A percentile compares a stretch with the other conserved stretches of the same genome.
Conservation (phyloP, 352 stramenopile species). For the Globisporangium emineosum region DNA sequence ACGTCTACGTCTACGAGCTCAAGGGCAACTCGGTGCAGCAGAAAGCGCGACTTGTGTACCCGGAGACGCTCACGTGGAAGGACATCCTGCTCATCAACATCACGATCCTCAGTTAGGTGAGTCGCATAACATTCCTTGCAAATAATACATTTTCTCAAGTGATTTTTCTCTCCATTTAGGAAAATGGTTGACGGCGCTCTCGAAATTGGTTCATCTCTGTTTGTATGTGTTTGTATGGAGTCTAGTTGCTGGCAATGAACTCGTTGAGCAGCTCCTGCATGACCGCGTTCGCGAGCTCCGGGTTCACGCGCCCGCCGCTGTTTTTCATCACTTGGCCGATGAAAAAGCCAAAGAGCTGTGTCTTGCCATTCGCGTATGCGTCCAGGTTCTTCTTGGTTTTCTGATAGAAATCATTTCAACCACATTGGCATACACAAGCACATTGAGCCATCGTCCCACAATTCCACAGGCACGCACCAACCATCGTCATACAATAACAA, state of each 20-base stretch:
- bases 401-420: neutral
- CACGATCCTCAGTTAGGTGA: conserved; percentile 1
- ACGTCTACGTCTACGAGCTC: conserved; percentile 9
- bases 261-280: neutral
- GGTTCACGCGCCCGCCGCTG: neutral
- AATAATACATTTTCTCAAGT: neutral
- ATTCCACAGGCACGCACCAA: neutral
- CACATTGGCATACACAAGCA: neutral
- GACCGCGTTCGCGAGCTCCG: neutral
- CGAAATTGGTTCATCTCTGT: neutral
- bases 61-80: neutral
- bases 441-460: neutral
- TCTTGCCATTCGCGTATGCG: neutral
- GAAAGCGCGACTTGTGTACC: conserved; percentile 9
- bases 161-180: neutral
- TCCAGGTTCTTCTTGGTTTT: neutral
- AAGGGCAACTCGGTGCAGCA: conserved; percentile 14
- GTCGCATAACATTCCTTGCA: too few relatives aligned
- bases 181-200: neutral
- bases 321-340: neutral
- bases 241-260: neutral
- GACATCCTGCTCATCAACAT: conserved; percentile 10
- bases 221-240: neutral
- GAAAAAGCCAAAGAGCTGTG: neutral
- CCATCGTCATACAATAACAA: neutral